Conservation (phyloP, 345 rosid species). For the Clarkia xantiana region DNA sequence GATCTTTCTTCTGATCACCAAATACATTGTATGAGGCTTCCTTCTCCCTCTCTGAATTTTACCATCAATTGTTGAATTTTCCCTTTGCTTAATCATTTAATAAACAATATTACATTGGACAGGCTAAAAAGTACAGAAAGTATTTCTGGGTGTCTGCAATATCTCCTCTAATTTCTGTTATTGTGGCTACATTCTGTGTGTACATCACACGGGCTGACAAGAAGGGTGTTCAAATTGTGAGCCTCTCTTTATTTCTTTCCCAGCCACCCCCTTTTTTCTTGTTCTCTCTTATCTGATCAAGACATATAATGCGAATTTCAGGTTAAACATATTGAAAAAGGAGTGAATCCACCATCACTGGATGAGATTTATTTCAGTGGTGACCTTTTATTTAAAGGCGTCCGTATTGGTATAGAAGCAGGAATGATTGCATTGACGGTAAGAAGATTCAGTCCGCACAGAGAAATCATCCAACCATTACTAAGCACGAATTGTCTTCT, state of each 20-base stretch:
- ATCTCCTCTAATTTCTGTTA: conserved; percentile 3
- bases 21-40: conserved; percentile 19
- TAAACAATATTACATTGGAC: background rate
- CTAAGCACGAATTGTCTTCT: too few species aligned
- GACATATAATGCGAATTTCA: too few species aligned
- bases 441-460: too few species aligned
- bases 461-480: too few species aligned
- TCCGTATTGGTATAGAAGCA: background rate
- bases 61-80: background rate
- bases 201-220: conserved; percentile 1
- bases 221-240: conserved; percentile 6
- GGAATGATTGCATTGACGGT: background rate
- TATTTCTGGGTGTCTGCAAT: conserved; percentile 5
- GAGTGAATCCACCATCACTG: too few species aligned
- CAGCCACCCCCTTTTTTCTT: too few species aligned
- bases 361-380: background rate
- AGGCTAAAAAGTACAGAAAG: conserved; percentile 3
- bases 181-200: conserved; percentile 1
- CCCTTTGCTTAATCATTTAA: too few species aligned
- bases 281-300: too few species aligned
- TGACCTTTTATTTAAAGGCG: background rate
- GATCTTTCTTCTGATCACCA: conserved; percentile 21
- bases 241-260: background rate
- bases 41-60: background rate
- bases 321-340: too few species aligned